Base-by-base conservation (phyloP, 2,329 filamentous ascomycete genomes). In the Chrysoporthe cubensis region DNA sequence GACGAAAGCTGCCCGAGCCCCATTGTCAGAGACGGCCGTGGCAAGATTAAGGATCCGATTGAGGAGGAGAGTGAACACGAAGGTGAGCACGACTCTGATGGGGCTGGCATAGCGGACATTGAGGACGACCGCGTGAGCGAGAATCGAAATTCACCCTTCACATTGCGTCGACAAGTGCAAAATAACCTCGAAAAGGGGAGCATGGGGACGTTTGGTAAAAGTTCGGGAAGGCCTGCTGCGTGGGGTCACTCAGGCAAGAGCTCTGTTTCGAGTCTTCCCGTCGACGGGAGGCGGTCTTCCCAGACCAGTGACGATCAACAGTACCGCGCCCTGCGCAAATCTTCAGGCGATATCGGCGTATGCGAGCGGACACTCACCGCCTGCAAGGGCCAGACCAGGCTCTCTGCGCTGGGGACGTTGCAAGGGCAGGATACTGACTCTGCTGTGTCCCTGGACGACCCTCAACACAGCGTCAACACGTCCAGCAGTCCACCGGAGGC, bases 381-480 rank as follows among this genome's bases (percentile, higher is more conserved):
- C 9, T 46, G 66, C 4, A 37, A 65, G n/a, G 68, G 69, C 43
- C 43, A 62, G 16, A 66, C 42, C 50, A 63, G 66, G 43, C 59
- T 70, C 9, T 71, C 71, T 21, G 72, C 69, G 11, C 63, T 72
- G 21, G 62, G 66, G 42, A 66, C 46, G 16, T 48, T 64, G 14
- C 42, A 69, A 13, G 64, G 64, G 3, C 59, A 61, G 40, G 57
- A 48, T 2, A 50, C 52, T 58, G 67, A 69, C 40, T 70, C 71
- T 13, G 69, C 71, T n/a, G 72, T 73, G 16, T 71, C 69, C 9
- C 69, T 73, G 59, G 71, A 32, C 7, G 37, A 34, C n/a, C n/a
- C 48, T 32, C 7, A 16, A 5, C 66, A 71, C 18, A n/a, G 42
- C 32, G 16, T 13, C 43, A 37, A 54, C 42, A 4, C 37, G 50